Evolutionary conservation across 768 basidiomycete genomes (phyloP).

Genomic region (Infundibulicybe gibba): DNA sequence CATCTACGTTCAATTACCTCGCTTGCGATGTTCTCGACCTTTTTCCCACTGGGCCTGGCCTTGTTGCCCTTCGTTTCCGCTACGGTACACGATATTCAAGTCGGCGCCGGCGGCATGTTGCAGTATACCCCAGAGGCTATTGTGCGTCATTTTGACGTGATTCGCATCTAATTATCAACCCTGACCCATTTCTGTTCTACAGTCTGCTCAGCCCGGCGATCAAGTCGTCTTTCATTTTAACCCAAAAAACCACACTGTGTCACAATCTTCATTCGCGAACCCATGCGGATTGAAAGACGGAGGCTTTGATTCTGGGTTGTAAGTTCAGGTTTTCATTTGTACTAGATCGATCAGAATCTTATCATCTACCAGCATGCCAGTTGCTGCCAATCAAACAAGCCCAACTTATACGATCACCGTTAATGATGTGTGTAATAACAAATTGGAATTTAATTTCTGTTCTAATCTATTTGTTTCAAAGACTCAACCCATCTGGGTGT

Average conservation of each 20-base stretch:
- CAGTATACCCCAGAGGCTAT: slow-evolving; percentile 50
- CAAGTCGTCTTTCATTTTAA: slow-evolving; percentile 61
- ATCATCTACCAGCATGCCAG: slow-evolving; percentile 37
- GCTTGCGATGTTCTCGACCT: slow-evolving; percentile 40
- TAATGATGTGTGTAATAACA: slow-evolving; percentile 30
- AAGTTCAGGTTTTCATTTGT: slow-evolving; percentile 15
- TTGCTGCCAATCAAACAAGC: slow-evolving; percentile 46
- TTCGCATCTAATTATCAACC: not conserved
- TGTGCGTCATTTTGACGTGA: slow-evolving; percentile 25
- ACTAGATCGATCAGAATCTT: slow-evolving; percentile 5
- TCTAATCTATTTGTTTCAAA: slow-evolving; percentile 12
- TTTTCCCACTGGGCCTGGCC: slow-evolving; percentile 43
- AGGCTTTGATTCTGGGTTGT: slow-evolving; percentile 60
- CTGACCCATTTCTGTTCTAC: slow-evolving; percentile 3
- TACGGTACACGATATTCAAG: slow-evolving; percentile 49
- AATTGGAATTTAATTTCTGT: not conserved
- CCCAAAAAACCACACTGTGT: slow-evolving; percentile 52
- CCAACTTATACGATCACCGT: slow-evolving; percentile 53
- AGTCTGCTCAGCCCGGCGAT: slow-evolving; percentile 50
- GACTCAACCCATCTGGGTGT: slow-evolving; percentile 58
- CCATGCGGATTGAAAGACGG: slow-evolving; percentile 52
- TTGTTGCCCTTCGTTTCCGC: slow-evolving; percentile 47
- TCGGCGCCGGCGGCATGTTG: slow-evolving; percentile 41
- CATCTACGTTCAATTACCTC: slow-evolving; percentile 31
- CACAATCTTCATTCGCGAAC: slow-evolving; percentile 46